Base-by-base conservation (phyloP, 768 basidiomycete genomes). In the Boletellus ananas region DNA sequence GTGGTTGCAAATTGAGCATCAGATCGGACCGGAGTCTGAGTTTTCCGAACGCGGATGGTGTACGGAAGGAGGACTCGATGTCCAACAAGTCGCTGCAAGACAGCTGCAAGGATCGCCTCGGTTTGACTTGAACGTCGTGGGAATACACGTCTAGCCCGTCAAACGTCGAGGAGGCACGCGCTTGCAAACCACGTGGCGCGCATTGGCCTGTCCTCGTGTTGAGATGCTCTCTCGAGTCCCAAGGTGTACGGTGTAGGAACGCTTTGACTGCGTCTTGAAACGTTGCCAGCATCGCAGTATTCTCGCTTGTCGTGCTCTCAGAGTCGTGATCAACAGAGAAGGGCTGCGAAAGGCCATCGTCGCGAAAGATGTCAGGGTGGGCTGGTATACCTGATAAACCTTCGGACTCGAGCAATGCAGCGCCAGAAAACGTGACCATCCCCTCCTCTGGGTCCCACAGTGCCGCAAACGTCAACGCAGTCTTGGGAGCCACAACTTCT, bases 391-490 rank as follows among this genome's bases (percentile, higher is more conserved):
- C 46, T 36, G 56, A 55, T 44, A 17, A 18, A 23, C 52, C 37
- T 17, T 68, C 66, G 16, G 59, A 47, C 34, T 72, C 69, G 25
- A 79, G 64, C 33, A 82, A 72, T 43, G 70, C 64, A 23, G 77
- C 72, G 23, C 75, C 77, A 1, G 80, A 80, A 59, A 84, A 83
- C 29, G 76, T 74, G 51, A 83, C 71, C 55, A 82, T 72, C 31
- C 79, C 82, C 6, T 80, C 76, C 1, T 76, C 74, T 2, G 77
- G 76, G 51, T 81, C 80, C 77, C 78, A 84, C 29, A 83, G 61
- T 6, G 80, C 79, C 4, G 79, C 82, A 56, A 84, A 84, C 3
- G 75, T 79, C 52, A 83, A 67, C 3, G 74, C 80, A 23, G 77
- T 68, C 47, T 78, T 75, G 5, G 81, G 79, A 16, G 80, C 79